Evolutionary conservation across 2,329 filamentous ascomycete genomes (phyloP).

Genomic region (Calonectria pseudoreteaudii): DNA sequence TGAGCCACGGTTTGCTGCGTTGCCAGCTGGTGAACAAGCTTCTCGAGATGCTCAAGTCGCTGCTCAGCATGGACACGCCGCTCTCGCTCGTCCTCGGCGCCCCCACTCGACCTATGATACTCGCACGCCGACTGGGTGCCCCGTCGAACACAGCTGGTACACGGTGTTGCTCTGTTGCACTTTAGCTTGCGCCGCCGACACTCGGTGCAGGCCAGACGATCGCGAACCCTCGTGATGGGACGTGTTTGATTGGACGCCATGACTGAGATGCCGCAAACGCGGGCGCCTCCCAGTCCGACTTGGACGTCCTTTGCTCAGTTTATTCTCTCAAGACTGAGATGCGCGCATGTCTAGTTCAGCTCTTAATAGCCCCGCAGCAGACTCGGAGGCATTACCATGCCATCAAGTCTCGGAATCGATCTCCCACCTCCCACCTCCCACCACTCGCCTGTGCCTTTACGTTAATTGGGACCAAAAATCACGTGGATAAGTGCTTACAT

Average conservation of each 20-base stretch:
- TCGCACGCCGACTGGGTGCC: neutral
- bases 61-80: neutral
- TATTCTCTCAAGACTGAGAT: neutral
- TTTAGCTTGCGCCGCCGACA: conserved; percentile 12
- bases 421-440: neutral
- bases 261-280: neutral
- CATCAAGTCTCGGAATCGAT: neutral
- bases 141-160: conserved; percentile 7
- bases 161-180: neutral
- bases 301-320: neutral
- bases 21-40: conserved; percentile 1
- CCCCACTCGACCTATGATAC: neutral
- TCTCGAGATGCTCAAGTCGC: conserved; percentile 1
- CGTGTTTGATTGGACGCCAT: conserved; percentile 5
- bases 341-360: neutral
- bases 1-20: neutral
- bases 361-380: neutral
- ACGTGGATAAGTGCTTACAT: neutral
- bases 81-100: neutral
- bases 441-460: no score
- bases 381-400: neutral
- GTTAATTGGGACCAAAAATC: neutral
- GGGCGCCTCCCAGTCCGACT: neutral
- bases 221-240: neutral
- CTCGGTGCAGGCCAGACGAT: conserved; percentile 1